Evolutionary conservation across 805 yeast species (phyloP).

Genomic region (Blastobotrys robertii): DNA sequence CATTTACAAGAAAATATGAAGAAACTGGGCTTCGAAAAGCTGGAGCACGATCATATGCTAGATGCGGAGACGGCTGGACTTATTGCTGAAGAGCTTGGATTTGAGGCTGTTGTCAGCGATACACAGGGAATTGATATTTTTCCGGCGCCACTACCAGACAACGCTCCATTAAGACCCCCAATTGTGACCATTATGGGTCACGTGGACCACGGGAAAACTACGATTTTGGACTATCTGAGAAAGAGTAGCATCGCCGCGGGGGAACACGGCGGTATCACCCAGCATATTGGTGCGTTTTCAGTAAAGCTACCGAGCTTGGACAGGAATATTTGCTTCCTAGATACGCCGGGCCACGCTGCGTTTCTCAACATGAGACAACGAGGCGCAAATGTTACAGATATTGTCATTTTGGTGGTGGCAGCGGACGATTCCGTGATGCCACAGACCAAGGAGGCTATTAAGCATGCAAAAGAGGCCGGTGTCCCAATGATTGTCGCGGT

Average conservation of each 20-base stretch:
- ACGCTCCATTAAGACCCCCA: slow-evolving; percentile 69
- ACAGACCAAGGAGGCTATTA: slow-evolving; percentile 90
- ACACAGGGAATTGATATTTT: slow-evolving; percentile 51
- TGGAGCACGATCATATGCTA: slow-evolving; percentile 60
- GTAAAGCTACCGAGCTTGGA: slow-evolving; percentile 66
- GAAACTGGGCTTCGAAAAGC: slow-evolving; percentile 65
- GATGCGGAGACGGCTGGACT: slow-evolving; percentile 80
- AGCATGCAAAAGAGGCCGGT: slow-evolving; percentile 74
- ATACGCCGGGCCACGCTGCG: slow-evolving; percentile 98
- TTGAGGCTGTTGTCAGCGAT: slow-evolving; percentile 37
- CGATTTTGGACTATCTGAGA: slow-evolving; percentile 77
- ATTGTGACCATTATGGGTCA: slow-evolving; percentile 98
- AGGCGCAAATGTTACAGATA: slow-evolving; percentile 91
- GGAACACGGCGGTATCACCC: slow-evolving; percentile 96
- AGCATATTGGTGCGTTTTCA: slow-evolving; percentile 94
- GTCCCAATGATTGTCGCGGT: slow-evolving; percentile 86
- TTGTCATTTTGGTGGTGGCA: slow-evolving; percentile 86
- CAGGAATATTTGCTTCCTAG: slow-evolving; percentile 77
- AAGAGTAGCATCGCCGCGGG: slow-evolving; percentile 73
- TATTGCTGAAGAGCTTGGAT: slow-evolving; percentile 84
- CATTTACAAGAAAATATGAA: slow-evolving; percentile 48
- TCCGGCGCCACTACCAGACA: slow-evolving; percentile 45
- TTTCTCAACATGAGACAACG: slow-evolving; percentile 93
- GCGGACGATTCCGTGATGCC: slow-evolving; percentile 98
- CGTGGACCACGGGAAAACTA: slow-evolving; percentile 97